Evolutionary conservation across 768 basidiomycete genomes (phyloP).

Genomic region (Gymnopilus junonius): DNA sequence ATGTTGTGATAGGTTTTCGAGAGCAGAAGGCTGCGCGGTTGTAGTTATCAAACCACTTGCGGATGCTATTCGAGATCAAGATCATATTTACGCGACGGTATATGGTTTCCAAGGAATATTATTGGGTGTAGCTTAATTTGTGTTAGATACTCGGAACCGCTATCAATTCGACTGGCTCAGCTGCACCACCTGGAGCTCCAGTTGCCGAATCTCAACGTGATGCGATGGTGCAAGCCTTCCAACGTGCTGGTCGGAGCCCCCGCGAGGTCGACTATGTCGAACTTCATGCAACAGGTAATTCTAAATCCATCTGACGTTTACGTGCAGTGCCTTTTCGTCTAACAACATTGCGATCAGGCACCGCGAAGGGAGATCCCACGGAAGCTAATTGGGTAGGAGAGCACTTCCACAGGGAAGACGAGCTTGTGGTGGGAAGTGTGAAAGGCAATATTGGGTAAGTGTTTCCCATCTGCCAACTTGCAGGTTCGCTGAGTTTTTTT

Average conservation of each 20-base stretch:
- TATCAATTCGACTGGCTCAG: constrained; percentile 40
- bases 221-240: constrained; percentile 27
- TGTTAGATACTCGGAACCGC: constrained; percentile 44
- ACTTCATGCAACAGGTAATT: constrained; percentile 47
- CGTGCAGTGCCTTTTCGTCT: background rate
- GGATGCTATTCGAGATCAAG: constrained; percentile 35
- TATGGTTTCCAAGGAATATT: constrained; percentile 1
- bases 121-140: constrained; percentile 1
- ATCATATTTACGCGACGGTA: constrained; percentile 21
- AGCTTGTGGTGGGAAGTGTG: constrained; percentile 42
- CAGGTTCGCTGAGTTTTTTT: background rate
- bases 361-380: constrained; percentile 47
- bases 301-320: background rate
- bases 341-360: constrained; percentile 28
- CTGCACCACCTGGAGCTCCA: constrained; percentile 41
- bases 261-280: constrained; percentile 48
- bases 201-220: constrained; percentile 30
- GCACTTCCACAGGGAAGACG: constrained; percentile 29
- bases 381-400: constrained; percentile 50
- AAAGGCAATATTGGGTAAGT: constrained; percentile 47
- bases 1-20: constrained; percentile 34
- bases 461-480: background rate
- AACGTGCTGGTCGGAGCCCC: constrained; percentile 27
- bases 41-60: constrained; percentile 41
- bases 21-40: constrained; percentile 41